Conservation (phyloP, 139 green algal genomes). For the Chlamydomonas sphaeroides region DNA sequence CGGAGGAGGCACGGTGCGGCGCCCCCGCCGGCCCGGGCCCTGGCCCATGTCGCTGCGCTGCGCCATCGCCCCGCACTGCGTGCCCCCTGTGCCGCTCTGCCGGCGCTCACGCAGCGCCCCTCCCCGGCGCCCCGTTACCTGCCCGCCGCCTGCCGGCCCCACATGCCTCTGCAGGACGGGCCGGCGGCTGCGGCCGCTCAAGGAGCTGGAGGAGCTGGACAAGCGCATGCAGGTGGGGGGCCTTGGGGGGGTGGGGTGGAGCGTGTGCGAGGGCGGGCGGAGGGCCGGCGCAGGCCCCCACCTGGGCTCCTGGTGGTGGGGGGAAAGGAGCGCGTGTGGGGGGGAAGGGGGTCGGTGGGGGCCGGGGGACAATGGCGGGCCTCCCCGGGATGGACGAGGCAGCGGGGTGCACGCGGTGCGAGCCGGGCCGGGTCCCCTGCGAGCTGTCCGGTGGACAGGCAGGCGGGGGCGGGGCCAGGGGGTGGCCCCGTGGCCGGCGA, state of each 20-base stretch:
- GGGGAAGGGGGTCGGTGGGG: neutral
- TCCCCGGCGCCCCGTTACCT: neutral
- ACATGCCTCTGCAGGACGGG: neutral
- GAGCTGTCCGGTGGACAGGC: too few species aligned
- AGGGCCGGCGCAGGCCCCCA: too few species aligned
- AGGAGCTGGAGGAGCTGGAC: constrained; percentile 30
- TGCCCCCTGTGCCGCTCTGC: neutral
- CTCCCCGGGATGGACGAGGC: too few species aligned
- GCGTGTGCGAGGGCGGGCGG: neutral
- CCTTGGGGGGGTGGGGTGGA: neutral
- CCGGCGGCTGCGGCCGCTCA: neutral
- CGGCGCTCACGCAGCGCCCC: too few species aligned
- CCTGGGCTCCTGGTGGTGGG: neutral
- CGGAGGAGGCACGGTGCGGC: neutral
- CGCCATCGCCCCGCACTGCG: too few species aligned
- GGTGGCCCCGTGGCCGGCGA: too few species aligned
- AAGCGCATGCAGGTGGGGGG: constrained; percentile 10
- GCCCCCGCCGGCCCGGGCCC: too few species aligned
- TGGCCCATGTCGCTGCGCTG: too few species aligned
- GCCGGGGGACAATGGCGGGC: too few species aligned
- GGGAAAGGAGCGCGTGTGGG: neutral
- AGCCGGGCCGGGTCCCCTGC: too few species aligned
- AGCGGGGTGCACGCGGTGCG: too few species aligned
- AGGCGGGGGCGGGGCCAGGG: too few species aligned
- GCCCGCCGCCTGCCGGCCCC: neutral